Evolutionary conservation across 2,329 filamentous ascomycete genomes (phyloP).

Genomic region (Grosmannia penicillata): DNA sequence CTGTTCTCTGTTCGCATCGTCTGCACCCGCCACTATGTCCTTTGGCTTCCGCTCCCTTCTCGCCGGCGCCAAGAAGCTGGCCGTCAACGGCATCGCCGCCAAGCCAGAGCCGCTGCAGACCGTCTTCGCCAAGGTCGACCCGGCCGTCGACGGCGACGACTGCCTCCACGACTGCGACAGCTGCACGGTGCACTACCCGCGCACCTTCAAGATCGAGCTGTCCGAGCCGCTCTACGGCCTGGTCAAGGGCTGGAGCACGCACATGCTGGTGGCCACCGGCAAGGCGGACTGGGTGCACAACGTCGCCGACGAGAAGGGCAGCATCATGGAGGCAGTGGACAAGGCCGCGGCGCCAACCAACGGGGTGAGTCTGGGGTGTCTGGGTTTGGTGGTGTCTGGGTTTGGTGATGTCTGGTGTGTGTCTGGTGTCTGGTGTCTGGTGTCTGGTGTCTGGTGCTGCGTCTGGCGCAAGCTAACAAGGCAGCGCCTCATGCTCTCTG

Average conservation of each 20-base stretch:
- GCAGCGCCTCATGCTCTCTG: slow-evolving; percentile 77
- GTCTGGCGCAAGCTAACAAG: too few species aligned
- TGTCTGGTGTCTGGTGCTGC: too few species aligned
- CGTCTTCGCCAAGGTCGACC: slow-evolving; percentile 62
- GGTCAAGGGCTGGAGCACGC: slow-evolving; percentile 76
- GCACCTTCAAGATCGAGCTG: slow-evolving; percentile 57
- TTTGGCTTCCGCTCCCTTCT: slow-evolving; percentile 23
- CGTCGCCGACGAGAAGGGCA: slow-evolving; percentile 75
- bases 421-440: too few species aligned
- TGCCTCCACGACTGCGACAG: slow-evolving; percentile 76
- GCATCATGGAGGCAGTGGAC: slow-evolving; percentile 64
- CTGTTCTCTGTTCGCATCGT: too few species aligned
- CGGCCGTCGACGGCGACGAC: slow-evolving; percentile 72
- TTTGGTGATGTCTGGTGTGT: too few species aligned
- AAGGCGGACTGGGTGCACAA: slow-evolving; percentile 91
- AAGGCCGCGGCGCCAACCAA: slow-evolving; percentile 44
- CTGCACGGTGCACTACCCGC: slow-evolving; percentile 67
- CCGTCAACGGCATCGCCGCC: slow-evolving; percentile 11
- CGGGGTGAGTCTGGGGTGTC: slow-evolving; percentile 36
- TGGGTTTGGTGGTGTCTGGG: neutral
- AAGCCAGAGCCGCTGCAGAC: slow-evolving; percentile 15
- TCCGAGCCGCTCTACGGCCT: slow-evolving; percentile 69
- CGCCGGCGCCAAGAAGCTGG: slow-evolving; percentile 21
- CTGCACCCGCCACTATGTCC: slow-evolving; percentile 30
- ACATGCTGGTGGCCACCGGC: slow-evolving; percentile 84